phyloP scores from a whole-genome alignment of 2,329 filamentous ascomycete genomes.

The Penicillium sp. region DNA sequence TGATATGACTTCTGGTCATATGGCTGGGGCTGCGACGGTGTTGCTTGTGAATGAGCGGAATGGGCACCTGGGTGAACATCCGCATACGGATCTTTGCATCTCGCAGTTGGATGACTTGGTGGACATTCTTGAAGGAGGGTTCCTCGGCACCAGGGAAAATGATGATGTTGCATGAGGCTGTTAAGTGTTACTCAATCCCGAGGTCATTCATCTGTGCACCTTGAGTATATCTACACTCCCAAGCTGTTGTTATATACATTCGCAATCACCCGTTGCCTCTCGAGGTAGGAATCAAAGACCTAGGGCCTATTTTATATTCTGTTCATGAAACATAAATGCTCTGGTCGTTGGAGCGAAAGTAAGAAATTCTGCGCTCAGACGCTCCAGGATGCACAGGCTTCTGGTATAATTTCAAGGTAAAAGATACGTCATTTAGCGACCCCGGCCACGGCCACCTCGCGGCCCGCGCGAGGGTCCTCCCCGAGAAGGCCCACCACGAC shows the following conservation, averaged over 20 bases:
- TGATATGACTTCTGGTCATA: conserved; percentile 85
- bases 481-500: conserved; percentile 10
- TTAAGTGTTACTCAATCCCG: neutral
- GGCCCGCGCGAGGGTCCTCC: conserved; percentile 13
- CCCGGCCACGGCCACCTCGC: conserved; percentile 16
- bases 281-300: neutral
- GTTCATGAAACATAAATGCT: conserved; percentile 1
- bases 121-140: conserved; percentile 72
- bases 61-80: conserved; percentile 65
- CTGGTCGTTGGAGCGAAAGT: neutral
- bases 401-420: neutral
- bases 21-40: conserved; percentile 87
- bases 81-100: conserved; percentile 77
- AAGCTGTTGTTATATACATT: neutral
- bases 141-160: conserved; percentile 53
- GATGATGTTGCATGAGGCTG: conserved; percentile 14
- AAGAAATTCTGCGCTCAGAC: neutral
- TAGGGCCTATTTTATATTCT: neutral
- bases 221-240: neutral
- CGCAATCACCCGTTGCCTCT: neutral
- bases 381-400: neutral
- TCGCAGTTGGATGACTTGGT: conserved; percentile 74
- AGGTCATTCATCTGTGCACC: neutral
- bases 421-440: conserved; percentile 2
- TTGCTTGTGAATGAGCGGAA: conserved; percentile 85